phyloP scores from a whole-genome alignment of 768 basidiomycete genomes.

The Termitomyces sp. region DNA sequence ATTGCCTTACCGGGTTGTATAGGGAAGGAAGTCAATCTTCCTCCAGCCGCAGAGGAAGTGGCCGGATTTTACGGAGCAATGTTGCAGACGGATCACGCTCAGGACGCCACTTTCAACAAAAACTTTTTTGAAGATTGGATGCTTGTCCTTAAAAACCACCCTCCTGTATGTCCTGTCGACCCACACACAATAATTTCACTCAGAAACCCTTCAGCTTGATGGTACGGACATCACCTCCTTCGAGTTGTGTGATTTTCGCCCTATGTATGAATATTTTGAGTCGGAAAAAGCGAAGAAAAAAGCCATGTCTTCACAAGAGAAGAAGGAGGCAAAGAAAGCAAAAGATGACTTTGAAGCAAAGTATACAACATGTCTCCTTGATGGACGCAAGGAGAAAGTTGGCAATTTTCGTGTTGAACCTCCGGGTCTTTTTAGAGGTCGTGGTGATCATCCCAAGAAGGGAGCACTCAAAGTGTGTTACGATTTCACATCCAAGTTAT shows the following conservation, averaged over 20 bases:
- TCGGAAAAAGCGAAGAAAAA: conserved; percentile 92
- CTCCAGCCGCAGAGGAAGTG: conserved; percentile 89
- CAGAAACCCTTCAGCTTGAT: conserved; percentile 43
- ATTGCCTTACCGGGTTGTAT: conserved; percentile 4
- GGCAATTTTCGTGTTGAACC: conserved; percentile 99
- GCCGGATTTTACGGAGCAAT: conserved; percentile 94
- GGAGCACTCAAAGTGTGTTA: conserved; percentile 81
- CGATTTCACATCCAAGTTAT: not conserved
- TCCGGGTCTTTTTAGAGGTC: conserved; percentile 96
- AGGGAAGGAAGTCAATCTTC: conserved; percentile 79
- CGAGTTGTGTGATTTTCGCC: conserved; percentile 86
- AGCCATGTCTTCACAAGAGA: conserved; percentile 74
- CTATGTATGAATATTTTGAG: conserved; percentile 93
- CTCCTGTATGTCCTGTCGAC: conserved; percentile 57
- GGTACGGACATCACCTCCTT: conserved; percentile 71
- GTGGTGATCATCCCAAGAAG: conserved; percentile 98
- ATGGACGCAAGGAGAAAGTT: conserved; percentile 96
- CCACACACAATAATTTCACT: not conserved
- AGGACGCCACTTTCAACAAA: conserved; percentile 82
- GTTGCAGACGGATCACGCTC: conserved; percentile 87
- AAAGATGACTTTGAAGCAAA: conserved; percentile 82
- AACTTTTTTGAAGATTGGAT: conserved; percentile 96
- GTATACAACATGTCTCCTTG: conserved; percentile 82
- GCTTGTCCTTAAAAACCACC: conserved; percentile 67
- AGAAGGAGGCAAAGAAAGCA: conserved; percentile 84